Base-by-base conservation (phyloP, 2,329 filamentous ascomycete species). In the Venturia oleaginea region DNA sequence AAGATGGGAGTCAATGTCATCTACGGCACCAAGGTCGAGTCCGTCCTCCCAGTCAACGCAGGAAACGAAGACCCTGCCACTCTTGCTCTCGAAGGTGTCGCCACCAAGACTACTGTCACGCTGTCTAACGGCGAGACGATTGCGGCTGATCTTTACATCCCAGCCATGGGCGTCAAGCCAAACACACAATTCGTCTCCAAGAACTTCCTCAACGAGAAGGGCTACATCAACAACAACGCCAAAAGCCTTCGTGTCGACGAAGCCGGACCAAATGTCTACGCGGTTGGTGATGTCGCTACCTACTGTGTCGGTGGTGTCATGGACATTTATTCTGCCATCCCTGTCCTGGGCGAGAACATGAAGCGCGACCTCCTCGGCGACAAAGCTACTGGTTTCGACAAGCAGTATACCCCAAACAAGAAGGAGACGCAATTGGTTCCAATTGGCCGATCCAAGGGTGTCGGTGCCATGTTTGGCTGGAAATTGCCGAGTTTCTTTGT, bases 101-200 rank as follows among this genome's bases (percentile, higher is more conserved):
- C 71, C 3, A 67, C 81, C 48, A 74, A 75, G 1, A 76, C 78
- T 11, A 57, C 48, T 67, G 68, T 11, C 68, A 72, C 2, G 66
- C 71, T 75, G 17, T 64, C 67, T 66, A 79, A 81, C 65, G 82
- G 82, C 51, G 74, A 78, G 57, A 75, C 71, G 2, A 68, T 82
- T 46, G 74, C 75, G 1, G 76, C 78, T 2, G 83, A 85, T 68
- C 66, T 83, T 30, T 84, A 81, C 69, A 79, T 86, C 64, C 77
- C 79, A 3, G 81, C 80, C 0, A 77, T 77, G 17, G 83, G 83
- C 34, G 79, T 79, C 15, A 69, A 72, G 8, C 83, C 83, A 0
- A 85, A 83, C 71, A 81, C 78, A 24, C 74, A 73, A 10, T 86
- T 79, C 70, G 72, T 86, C 1, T 81, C 83, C 0, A 62, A 69